A percentile compares a stretch with the other conserved stretches of the same genome.
Evolutionary conservation across 2,329 filamentous ascomycete species (phyloP).

Genomic region (Delphinella strobiligena): DNA sequence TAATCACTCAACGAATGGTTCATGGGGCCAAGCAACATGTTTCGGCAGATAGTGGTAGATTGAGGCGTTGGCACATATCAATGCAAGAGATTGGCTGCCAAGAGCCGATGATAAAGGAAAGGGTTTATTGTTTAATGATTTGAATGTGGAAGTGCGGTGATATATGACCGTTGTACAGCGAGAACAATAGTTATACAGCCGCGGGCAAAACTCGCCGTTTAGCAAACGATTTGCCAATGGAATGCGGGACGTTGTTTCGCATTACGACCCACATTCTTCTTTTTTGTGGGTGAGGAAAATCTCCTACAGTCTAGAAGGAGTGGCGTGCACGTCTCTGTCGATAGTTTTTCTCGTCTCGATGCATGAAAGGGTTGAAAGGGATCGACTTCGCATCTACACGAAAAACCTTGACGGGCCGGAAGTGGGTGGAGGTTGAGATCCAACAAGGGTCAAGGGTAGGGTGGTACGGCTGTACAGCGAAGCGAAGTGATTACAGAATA

Average conservation of each 20-base stretch:
- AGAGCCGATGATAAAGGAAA: background rate
- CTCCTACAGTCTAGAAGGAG: conserved; percentile 8
- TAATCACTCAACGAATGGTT: too few relatives aligned
- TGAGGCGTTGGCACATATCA: background rate
- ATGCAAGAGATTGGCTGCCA: background rate
- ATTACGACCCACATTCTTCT: conserved; percentile 8
- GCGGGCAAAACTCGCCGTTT: background rate
- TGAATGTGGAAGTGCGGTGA: conserved; percentile 5
- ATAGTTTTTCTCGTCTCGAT: conserved; percentile 5
- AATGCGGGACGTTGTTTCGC: conserved; percentile 4
- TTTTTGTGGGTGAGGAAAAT: conserved; percentile 4
- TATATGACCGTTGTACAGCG: conserved; percentile 9
- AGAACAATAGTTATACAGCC: background rate
- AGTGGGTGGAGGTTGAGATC: too few relatives aligned
- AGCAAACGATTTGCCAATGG: conserved; percentile 2
- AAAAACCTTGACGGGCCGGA: conserved; percentile 7
- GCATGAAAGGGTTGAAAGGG: conserved; percentile 4
- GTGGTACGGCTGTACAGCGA: too few relatives aligned
- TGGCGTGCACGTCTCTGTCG: conserved; percentile 5
- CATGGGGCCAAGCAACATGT: too few relatives aligned
- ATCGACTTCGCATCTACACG: conserved; percentile 2
- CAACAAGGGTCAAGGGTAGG: too few relatives aligned
- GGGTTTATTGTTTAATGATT: too few relatives aligned
- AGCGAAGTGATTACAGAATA: too few relatives aligned
- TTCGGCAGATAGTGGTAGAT: too few relatives aligned